Evolutionary conservation across 768 basidiomycete species (phyloP), one percentile per base, ranked within the genome.

Genomic region (Hydnomerulius pinastri): DNA sequence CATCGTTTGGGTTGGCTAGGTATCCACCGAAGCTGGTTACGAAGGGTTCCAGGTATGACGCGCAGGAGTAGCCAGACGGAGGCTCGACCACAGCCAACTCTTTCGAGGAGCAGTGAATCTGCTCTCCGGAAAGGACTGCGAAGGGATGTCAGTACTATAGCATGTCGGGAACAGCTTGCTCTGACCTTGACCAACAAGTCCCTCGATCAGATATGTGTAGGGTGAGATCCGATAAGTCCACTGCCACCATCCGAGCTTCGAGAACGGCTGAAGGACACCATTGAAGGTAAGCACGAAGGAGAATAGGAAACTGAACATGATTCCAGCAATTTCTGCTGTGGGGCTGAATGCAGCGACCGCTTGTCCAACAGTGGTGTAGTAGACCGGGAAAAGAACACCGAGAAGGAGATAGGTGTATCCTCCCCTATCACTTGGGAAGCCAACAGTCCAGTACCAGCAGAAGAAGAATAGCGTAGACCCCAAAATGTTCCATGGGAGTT

Each of bases 371-470:
- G 80, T 79, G 11, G 83, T 83, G 58, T 81, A 85, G 56, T 83
- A 87, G 0, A 81, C 27, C 6, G 84, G 81, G 60, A 78, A 85
- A 20, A 82, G 55, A 23, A 87, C 54, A 17, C 72, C 76, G 21
- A 82, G 53, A 57, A 81, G 67, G 6, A 87, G 73, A 60, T 74
- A 85, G 2, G 79, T 80, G 58, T 79, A 86, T n/a, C 77, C 86
- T 4, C 75, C 83, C 30, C 84, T 69, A 11, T 73, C 71, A 1
- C 66, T 69, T 8, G 73, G 71, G 58, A 82, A 83, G 0, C 85
- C 85, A 43, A 86, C 81, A 4, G 84, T 83, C 80, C 81, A 86
- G 66, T 77, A 87, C 85, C 85, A 88, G 57, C 77, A 80, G 45
- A 85, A 57, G 70, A 80, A 89, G 67, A 83, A 77, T 11, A 87